Percentiles rank a stretch among this genome's conserved stretches.
Evolutionary conservation across 148 eudicot species (phyloP).

Genomic region (Spergularia bocconei): DNA sequence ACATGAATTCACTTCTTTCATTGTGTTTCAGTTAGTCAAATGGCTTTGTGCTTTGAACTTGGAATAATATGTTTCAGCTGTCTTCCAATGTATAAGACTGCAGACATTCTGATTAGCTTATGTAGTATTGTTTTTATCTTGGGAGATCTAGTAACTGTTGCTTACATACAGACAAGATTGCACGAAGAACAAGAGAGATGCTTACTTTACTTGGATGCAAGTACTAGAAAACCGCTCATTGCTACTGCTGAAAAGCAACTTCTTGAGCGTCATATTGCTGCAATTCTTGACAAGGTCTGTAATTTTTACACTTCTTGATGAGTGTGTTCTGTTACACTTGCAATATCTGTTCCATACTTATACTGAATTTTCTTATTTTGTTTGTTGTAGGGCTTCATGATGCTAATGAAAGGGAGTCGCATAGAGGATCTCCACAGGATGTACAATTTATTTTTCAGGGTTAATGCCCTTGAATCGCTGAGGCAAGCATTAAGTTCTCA

Average conservation of each 20-base stretch:
- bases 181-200: slow-evolving; percentile 97
- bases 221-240: slow-evolving; percentile 85
- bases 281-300: slow-evolving; percentile 85
- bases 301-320: too few relatives aligned
- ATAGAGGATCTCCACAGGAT: slow-evolving; percentile 80
- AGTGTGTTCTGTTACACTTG: neutral
- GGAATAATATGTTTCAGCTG: neutral
- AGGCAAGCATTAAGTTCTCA: slow-evolving; percentile 71
- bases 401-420: slow-evolving; percentile 85
- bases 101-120: neutral
- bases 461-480: slow-evolving; percentile 79
- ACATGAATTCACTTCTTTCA: neutral
- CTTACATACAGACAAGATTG: slow-evolving; percentile 64
- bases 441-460: slow-evolving; percentile 68
- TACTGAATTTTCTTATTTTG: slow-evolving; percentile 1
- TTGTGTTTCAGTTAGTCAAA: neutral
- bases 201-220: slow-evolving; percentile 71
- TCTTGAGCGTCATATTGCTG: slow-evolving; percentile 79
- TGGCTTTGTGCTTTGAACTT: neutral
- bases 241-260: slow-evolving; percentile 86
- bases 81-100: neutral
- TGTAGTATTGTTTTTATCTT: neutral
- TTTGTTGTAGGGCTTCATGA: slow-evolving; percentile 68
- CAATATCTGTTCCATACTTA: neutral
- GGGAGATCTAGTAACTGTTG: slow-evolving; percentile 21